phyloP scores from a whole-genome alignment of 1,284 basidiomycete genomes.

The Xerocomus nothofagi region DNA sequence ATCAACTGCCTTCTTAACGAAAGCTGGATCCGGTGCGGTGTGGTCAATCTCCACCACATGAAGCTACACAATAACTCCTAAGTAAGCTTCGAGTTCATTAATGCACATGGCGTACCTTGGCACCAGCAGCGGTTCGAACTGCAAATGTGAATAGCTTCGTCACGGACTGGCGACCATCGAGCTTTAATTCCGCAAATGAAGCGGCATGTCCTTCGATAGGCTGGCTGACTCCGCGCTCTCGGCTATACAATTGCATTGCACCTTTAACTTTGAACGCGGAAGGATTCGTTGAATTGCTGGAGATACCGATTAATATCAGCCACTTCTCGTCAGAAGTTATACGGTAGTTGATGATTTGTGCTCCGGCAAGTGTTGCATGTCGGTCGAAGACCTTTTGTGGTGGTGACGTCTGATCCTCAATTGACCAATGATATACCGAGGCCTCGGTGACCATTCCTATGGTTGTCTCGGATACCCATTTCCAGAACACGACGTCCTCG shows the following conservation, averaged over 20 bases:
- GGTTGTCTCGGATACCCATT: slow-evolving; percentile 91
- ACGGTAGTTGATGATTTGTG: slow-evolving; percentile 99
- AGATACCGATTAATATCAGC: slow-evolving; percentile 96
- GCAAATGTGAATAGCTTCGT: slow-evolving; percentile 97
- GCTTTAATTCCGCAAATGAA: slow-evolving; percentile 90
- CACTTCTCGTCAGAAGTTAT: slow-evolving; percentile 93
- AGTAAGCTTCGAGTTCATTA: slow-evolving; percentile 17
- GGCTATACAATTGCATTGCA: slow-evolving; percentile 92
- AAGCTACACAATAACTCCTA: slow-evolving; percentile 54
- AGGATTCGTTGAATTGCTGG: slow-evolving; percentile 89
- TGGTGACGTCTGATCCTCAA: slow-evolving; percentile 67
- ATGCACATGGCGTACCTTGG: slow-evolving; percentile 70
- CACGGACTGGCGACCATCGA: slow-evolving; percentile 79
- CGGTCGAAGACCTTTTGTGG: slow-evolving; percentile 96
- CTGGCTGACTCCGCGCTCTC: slow-evolving; percentile 92
- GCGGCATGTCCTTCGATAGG: slow-evolving; percentile 99
- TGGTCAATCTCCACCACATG: slow-evolving; percentile 99
- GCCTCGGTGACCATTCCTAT: slow-evolving; percentile 96
- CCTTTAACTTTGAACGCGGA: slow-evolving; percentile 98
- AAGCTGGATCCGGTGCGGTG: slow-evolving; percentile 91
- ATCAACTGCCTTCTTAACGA: slow-evolving; percentile 97
- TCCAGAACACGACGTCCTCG: slow-evolving; percentile 98
- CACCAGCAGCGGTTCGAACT: slow-evolving; percentile 92
- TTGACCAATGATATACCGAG: slow-evolving; percentile 94
- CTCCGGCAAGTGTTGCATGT: slow-evolving; percentile 89